Evolutionary conservation across 352 stramenopile species (phyloP).

Genomic region (Pythium folliculosum): DNA sequence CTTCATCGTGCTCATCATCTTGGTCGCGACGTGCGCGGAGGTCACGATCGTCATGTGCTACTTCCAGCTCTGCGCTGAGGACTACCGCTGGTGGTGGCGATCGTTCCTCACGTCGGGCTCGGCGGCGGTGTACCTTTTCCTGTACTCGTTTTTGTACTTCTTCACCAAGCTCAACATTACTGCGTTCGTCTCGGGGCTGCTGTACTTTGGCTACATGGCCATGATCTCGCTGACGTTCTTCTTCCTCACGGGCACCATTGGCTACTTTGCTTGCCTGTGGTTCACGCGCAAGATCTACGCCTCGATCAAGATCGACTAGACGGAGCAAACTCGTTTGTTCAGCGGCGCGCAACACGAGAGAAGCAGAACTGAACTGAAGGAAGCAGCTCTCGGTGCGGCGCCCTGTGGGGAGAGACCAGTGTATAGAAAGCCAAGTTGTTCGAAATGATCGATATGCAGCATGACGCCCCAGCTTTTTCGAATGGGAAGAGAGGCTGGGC

Average conservation of each 20-base stretch:
- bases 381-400: not conserved
- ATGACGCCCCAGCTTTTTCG: slow-evolving; percentile 9
- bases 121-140: slow-evolving; percentile 97
- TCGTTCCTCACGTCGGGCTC: slow-evolving; percentile 96
- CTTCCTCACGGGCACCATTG: slow-evolving; percentile 96
- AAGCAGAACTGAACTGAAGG: slow-evolving; percentile 14
- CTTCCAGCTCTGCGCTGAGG: slow-evolving; percentile 99
- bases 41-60: slow-evolving; percentile 99
- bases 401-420: slow-evolving; percentile 6
- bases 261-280: slow-evolving; percentile 98
- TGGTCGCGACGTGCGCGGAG: slow-evolving; percentile 97
- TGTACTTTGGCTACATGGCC: slow-evolving; percentile 99
- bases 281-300: slow-evolving; percentile 99
- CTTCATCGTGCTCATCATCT: slow-evolving; percentile 97
- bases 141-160: slow-evolving; percentile 99
- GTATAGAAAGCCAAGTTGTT: slow-evolving; percentile 29
- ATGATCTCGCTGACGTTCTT: slow-evolving; percentile 97
- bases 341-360: not conserved
- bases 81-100: slow-evolving; percentile 99
- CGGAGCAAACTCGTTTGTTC: slow-evolving; percentile 1
- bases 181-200: slow-evolving; percentile 88
- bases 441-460: not conserved
- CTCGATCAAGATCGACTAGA: slow-evolving; percentile 94
- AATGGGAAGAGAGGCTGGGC: slow-evolving; percentile 21
- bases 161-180: slow-evolving; percentile 98